These are phyloP conservation scores for Saksenaea vasiformis DNA, from an alignment of 371 early-diverging fungal species.

Conservation along the genomic window DNA sequence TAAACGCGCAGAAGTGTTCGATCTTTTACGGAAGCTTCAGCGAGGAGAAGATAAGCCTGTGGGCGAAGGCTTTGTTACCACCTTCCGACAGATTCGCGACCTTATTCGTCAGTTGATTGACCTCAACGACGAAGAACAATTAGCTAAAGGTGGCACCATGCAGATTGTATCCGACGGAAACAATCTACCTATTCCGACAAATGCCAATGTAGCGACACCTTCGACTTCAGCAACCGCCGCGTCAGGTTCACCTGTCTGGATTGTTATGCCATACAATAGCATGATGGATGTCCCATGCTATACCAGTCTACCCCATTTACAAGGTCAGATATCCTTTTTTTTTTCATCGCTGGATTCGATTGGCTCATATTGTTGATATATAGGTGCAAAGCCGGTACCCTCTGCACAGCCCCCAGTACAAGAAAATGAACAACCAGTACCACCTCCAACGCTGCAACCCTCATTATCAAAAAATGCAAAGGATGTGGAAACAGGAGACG, in stretches of 20 bases:
- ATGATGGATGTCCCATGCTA: slow-evolving; percentile 16
- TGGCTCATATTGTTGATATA: no score
- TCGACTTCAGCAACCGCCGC: slow-evolving; percentile 3
- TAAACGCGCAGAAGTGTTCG: slow-evolving; percentile 19
- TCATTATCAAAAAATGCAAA: neutral
- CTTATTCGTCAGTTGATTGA: slow-evolving; percentile 27
- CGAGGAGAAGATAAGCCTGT: slow-evolving; percentile 18
- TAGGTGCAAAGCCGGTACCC: no score
- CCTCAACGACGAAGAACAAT: neutral
- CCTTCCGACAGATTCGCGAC: slow-evolving; percentile 29
- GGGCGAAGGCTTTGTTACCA: slow-evolving; percentile 14
- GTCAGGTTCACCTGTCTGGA: slow-evolving; percentile 13
- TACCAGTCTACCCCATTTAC: neutral
- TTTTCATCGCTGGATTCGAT: no score
- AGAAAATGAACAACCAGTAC: neutral
- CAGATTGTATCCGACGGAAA: neutral
- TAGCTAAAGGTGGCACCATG: neutral
- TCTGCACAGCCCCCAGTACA: neutral
- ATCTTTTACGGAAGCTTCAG: slow-evolving; percentile 31
- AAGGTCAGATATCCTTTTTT: neutral
- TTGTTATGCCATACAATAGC: slow-evolving; percentile 22
- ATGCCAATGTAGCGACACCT: neutral
- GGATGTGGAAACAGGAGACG: neutral
- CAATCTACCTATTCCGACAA: no score
- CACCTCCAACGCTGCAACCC: no score